Evolutionary conservation across 2,329 filamentous ascomycete genomes (phyloP), one percentile per base, ranked within the genome.

Genomic region (Exserohilum turcica): DNA sequence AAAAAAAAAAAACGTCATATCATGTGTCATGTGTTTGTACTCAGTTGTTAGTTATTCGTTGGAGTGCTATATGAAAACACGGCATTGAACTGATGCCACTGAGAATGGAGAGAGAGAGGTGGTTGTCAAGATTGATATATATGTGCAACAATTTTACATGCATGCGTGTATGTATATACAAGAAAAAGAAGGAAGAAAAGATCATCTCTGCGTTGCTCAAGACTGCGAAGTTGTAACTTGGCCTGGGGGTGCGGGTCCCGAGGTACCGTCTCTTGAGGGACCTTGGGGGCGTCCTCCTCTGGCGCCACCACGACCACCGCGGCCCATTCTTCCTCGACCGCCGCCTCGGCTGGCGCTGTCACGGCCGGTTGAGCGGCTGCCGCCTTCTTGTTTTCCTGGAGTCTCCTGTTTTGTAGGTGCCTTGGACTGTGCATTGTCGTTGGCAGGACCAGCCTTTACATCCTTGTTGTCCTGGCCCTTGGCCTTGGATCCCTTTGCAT

Each of bases 391-490:
- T n/a, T n/a, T n/a, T n/a, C n/a, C n/a, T n/a, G n/a, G n/a, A 24
- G 21, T 7, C 4, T 24, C 21, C 21, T 43, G 48, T 32, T 60
- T 65, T 9, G 44, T 39, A 8, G 50, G n/a, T 0, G 55, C 4
- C 16, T 57, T 60, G 5, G 59, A 16, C 16, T 47, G 44, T 10
- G 47, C 33, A 9, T 56, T 59, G 0, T 48, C 33, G 12, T 38
- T 38, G 9, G 43, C 9, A 6, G 53, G 42, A 3, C 49, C 52
- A 12, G 43, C 45, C 15, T 38, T 54, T 2, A 47, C 54, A 24
- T 63, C 62, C 13, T 47, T 54, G 19, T 46, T 66, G 21, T 67
- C 66, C 35, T 68, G 72, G 6, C 48, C 55, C 15, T 61, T 64
- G 1, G 51, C 50, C 33, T 64, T 67, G 1, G 29, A 6, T 3